These are phyloP conservation scores for Gnetum montanum DNA, from an alignment of 75 land plant species.

Conservation along the genomic window DNA sequence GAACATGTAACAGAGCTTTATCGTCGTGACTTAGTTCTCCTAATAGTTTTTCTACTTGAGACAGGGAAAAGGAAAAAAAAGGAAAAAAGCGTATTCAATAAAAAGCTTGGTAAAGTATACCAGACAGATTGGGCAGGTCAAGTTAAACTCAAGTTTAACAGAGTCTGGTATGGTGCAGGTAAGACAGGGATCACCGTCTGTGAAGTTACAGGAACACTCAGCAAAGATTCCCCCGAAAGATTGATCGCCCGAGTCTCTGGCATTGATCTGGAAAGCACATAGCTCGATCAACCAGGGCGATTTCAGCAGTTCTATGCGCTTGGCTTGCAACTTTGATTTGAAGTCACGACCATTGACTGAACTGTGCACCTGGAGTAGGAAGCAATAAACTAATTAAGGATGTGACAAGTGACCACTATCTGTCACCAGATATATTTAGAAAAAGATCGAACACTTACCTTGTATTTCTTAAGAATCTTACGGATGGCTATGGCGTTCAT, in stretches of 20 bases:
- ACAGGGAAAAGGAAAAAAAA: background rate
- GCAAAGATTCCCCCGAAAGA: slow-evolving; percentile 8
- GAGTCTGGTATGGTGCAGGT: slow-evolving; percentile 39
- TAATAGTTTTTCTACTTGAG: background rate
- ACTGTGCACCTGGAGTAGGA: slow-evolving; percentile 45
- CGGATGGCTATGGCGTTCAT: slow-evolving; percentile 81
- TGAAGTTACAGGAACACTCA: slow-evolving; percentile 45
- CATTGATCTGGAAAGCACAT: slow-evolving; percentile 66
- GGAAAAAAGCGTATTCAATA: too few relatives aligned
- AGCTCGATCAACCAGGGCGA: slow-evolving; percentile 84
- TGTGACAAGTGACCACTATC: too few relatives aligned
- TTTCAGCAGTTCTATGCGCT: slow-evolving; percentile 64
- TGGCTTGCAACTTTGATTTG: slow-evolving; percentile 45
- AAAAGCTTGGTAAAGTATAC: slow-evolving; percentile 19
- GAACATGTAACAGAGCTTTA: background rate
- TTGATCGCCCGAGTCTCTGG: slow-evolving; percentile 18
- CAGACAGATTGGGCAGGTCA: slow-evolving; percentile 84
- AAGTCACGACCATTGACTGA: slow-evolving; percentile 62
- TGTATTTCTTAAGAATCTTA: slow-evolving; percentile 85
- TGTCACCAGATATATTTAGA: too few relatives aligned
- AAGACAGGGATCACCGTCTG: slow-evolving; percentile 29
- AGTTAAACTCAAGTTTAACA: slow-evolving; percentile 41
- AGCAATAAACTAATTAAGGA: too few relatives aligned
- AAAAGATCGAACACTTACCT: slow-evolving; percentile 25
- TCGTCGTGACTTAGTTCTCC: background rate